Base-by-base conservation (phyloP, 345 rosid genomes). In the Cardamine occulta region DNA sequence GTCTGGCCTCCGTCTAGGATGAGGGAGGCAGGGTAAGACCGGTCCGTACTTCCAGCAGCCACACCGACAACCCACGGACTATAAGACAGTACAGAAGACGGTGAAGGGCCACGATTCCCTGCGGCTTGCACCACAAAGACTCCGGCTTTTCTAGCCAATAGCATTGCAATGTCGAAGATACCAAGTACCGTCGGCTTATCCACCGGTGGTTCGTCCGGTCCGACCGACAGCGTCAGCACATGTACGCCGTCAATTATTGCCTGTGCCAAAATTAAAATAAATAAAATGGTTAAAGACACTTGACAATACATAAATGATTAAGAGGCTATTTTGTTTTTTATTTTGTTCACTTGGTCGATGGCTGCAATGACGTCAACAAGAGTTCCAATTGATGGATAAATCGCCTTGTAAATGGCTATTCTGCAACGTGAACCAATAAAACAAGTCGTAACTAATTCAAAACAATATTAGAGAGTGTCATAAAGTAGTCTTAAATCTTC, bases 91-190 rank as follows among this genome's bases (percentile, higher is more conserved):
- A 88, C 90, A 1, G 90, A 81, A 23, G 90, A 82, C 29, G 85
- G 85, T 5, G 21, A 79, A 0, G 96, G 98, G 4, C 97, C 98
- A 1, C 68, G 75, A 75, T 94, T 89, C 7, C 97, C 97, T 7
- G 81, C 95, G 13, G 97, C 98, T 79, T 94, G 96, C 24, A 81
- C 96, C 62, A 88, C 97, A n/a, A 88, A 82, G 13, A 91, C 84
- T 2, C 96, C 97, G 0, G 97, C 96, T 63, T 87, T 76, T 74
- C 85, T 77, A 31, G 96, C 91, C 29, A 60, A 84, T 73, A 89
- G 63, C 88, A 91, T 78, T 63, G 72, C 75, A 1, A 87, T 45
- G 66, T 94, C 96, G 13, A 86, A 94, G 34, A 83, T 79, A 21
- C 91, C 80, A 24, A 87, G 82, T 64, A 91, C 80, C 2, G 96